These are phyloP conservation scores for Malania oleifera DNA, from an alignment of 164 flowering plant genomes.

Conservation along the genomic window DNA sequence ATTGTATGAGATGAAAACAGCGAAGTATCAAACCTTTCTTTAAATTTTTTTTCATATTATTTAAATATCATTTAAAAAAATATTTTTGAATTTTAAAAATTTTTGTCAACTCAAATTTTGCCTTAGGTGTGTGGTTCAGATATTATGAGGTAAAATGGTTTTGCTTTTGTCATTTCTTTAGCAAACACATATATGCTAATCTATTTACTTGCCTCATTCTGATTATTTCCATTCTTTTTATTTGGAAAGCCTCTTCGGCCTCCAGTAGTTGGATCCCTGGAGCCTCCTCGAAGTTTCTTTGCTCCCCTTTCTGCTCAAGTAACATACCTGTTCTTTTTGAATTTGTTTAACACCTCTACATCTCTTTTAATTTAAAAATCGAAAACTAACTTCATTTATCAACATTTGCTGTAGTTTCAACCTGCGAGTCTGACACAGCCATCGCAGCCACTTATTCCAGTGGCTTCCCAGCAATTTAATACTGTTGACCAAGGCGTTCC, in stretches of 20 bases:
- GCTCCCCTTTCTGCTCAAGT: conserved; percentile 29
- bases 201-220: too few species aligned
- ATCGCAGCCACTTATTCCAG: conserved; percentile 19
- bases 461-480: conserved; percentile 22
- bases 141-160: too few species aligned
- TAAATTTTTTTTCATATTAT: too few species aligned
- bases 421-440: conserved; percentile 18
- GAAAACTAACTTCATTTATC: neutral
- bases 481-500: conserved; percentile 15
- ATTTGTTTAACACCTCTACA: neutral
- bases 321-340: conserved; percentile 7
- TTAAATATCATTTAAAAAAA: too few species aligned
- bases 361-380: neutral
- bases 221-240: conserved; percentile 2
- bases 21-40: too few species aligned
- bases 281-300: conserved; percentile 20
- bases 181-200: too few species aligned
- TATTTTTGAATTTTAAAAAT: too few species aligned
- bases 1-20: too few species aligned
- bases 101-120: too few species aligned
- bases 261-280: conserved; percentile 23
- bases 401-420: conserved; percentile 16
- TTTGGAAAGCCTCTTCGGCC: conserved; percentile 18
- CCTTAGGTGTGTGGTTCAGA: too few species aligned
- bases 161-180: too few species aligned